Evolutionary conservation across 1,284 basidiomycete species (phyloP).

Genomic region (Pterulicium gracile): DNA sequence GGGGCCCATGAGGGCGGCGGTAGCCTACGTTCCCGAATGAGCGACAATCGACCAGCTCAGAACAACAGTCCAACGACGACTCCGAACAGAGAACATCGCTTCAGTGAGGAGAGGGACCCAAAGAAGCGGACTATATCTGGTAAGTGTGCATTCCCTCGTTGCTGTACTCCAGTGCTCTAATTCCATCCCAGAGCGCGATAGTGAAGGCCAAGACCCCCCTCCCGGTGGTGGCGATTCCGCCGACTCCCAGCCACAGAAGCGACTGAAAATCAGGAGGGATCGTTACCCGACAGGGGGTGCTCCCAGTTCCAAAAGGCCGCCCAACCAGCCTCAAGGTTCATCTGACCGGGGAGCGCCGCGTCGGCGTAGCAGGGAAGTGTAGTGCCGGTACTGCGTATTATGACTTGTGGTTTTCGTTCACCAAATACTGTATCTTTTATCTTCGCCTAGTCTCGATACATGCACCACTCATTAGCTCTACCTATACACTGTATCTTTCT

Average conservation of each 20-base stretch:
- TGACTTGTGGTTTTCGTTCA: too few relatives aligned
- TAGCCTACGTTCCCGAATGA: constrained; percentile 58
- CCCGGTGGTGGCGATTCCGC: constrained; percentile 12
- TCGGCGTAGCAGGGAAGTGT: too few relatives aligned
- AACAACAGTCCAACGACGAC: constrained; percentile 26
- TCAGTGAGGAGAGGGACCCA: constrained; percentile 50
- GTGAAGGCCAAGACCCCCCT: constrained; percentile 18
- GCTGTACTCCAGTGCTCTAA: not conserved
- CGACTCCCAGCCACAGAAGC: constrained; percentile 24
- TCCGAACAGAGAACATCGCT: constrained; percentile 28
- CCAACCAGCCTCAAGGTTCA: not conserved
- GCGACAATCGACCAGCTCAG: constrained; percentile 38
- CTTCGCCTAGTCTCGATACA: too few relatives aligned
- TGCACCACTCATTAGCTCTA: too few relatives aligned
- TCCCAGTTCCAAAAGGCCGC: not conserved
- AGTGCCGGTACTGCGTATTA: too few relatives aligned
- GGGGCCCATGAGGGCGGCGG: constrained; percentile 16
- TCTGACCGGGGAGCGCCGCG: too few relatives aligned
- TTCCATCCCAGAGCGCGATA: constrained; percentile 21
- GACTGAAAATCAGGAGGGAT: constrained; percentile 30
- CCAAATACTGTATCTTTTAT: too few relatives aligned
- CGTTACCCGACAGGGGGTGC: constrained; percentile 19
- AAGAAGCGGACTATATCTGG: constrained; percentile 61
- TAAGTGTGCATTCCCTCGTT: constrained; percentile 22
- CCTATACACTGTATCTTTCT: too few relatives aligned